phyloP scores from a whole-genome alignment of 257 asterid genomes.

The Solanum arcanum region DNA sequence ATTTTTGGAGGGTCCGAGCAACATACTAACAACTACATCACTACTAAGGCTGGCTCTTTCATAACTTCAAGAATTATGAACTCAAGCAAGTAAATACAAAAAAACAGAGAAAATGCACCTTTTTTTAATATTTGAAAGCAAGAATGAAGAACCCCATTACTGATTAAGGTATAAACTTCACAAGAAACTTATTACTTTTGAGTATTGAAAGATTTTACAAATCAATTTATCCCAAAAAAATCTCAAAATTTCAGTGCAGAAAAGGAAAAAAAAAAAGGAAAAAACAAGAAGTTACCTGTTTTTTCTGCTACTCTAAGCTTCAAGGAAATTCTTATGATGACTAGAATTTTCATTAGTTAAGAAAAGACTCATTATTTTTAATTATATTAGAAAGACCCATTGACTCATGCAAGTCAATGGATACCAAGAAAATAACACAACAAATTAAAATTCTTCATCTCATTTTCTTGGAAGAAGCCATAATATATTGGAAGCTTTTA shows the following conservation, averaged over 20 bases:
- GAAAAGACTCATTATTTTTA: neutral
- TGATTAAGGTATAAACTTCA: neutral
- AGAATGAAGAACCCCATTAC: neutral
- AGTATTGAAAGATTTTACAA: neutral
- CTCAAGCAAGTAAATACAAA: neutral
- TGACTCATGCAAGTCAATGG: constrained; percentile 9
- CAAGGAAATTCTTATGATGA: neutral
- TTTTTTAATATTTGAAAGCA: neutral
- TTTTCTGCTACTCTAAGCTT: neutral
- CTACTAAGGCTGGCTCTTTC: neutral
- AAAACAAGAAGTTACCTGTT: neutral
- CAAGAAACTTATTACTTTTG: neutral
- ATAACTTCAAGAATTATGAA: neutral
- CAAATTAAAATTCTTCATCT: neutral
- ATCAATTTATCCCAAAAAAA: neutral
- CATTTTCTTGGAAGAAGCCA: constrained; percentile 15
- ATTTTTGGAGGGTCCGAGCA: neutral
- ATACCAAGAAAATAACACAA: neutral
- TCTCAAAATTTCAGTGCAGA: neutral
- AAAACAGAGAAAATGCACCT: neutral
- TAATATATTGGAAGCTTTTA: neutral
- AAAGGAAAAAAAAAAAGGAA: too few species aligned
- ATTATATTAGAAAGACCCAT: neutral
- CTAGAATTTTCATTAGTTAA: neutral
- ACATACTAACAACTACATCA: neutral